Evolutionary conservation across 495 filamentous ascomycete genomes (phyloP).

Genomic region (Penicillium paxilli): DNA sequence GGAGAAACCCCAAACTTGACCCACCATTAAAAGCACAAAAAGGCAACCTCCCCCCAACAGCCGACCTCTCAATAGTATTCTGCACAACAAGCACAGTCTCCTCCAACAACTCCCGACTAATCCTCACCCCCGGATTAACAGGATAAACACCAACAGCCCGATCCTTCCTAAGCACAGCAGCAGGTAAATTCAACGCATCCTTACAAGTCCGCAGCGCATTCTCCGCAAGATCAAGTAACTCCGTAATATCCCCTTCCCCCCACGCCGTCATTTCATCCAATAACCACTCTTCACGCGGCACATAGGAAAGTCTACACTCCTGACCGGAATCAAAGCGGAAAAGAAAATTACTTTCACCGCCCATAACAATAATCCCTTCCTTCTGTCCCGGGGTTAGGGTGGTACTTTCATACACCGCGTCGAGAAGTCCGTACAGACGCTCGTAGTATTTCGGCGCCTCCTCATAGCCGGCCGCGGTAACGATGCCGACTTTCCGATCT

Average conservation of each 20-base stretch:
- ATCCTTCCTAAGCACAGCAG: slow-evolving; percentile 81
- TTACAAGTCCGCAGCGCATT: slow-evolving; percentile 77
- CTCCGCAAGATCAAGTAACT: slow-evolving; percentile 85
- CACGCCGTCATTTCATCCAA: slow-evolving; percentile 86
- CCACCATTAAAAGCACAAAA: slow-evolving; percentile 96
- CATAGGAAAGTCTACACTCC: slow-evolving; percentile 47
- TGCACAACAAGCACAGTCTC: slow-evolving; percentile 94
- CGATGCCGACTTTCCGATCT: slow-evolving; percentile 82
- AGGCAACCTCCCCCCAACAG: slow-evolving; percentile 67
- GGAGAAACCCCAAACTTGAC: too few relatives aligned
- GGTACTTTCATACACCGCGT: slow-evolving; percentile 67
- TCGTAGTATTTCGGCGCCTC: slow-evolving; percentile 80
- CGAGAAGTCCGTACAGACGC: slow-evolving; percentile 80
- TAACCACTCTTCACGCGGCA: slow-evolving; percentile 73
- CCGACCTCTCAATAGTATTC: slow-evolving; percentile 82
- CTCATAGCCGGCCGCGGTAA: slow-evolving; percentile 95
- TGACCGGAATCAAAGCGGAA: slow-evolving; percentile 64
- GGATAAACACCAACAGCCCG: slow-evolving; percentile 90
- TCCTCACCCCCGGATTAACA: slow-evolving; percentile 51
- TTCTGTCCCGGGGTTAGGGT: slow-evolving; percentile 62
- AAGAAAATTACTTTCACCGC: slow-evolving; percentile 86
- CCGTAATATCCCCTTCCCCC: slow-evolving; percentile 72
- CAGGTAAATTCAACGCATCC: slow-evolving; percentile 71
- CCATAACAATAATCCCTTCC: slow-evolving; percentile 82
- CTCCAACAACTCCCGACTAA: slow-evolving; percentile 86